Conservation (phyloP, 192 early-diverging fungal species). For the Geranomyces variabilis region DNA sequence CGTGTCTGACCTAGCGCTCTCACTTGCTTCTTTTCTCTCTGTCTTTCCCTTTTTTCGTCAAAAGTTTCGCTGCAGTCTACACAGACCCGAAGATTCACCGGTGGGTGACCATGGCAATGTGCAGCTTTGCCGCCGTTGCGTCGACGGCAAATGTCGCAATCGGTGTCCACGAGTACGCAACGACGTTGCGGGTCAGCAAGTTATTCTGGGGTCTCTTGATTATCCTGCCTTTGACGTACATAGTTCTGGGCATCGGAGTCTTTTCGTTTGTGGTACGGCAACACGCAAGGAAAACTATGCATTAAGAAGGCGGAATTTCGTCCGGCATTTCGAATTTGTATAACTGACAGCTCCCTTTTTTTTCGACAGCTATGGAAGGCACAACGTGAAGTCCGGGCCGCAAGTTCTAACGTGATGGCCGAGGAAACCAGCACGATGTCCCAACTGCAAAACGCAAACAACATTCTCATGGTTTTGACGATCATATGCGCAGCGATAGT, state of each 20-base stretch:
- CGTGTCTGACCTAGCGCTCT: too few relatives aligned
- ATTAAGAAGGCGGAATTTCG: too few relatives aligned
- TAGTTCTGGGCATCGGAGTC: not conserved
- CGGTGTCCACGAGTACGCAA: not conserved
- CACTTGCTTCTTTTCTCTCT: too few relatives aligned
- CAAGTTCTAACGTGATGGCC: not conserved
- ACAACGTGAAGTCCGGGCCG: not conserved
- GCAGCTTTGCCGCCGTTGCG: not conserved
- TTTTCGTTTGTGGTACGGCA: not conserved
- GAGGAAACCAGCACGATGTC: not conserved
- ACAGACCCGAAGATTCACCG: not conserved
- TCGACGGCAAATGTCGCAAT: not conserved
- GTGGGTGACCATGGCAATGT: not conserved
- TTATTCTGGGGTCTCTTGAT: not conserved
- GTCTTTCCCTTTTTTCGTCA: not conserved
- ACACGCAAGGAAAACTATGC: too few relatives aligned
- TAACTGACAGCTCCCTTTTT: too few relatives aligned
- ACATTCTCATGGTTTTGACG: not conserved
- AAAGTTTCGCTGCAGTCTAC: not conserved
- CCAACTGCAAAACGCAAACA: not conserved
- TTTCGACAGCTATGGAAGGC: not conserved
- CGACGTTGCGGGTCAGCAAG: not conserved
- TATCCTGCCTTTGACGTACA: not conserved
- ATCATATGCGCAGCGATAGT: not conserved
- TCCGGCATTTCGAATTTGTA: too few relatives aligned